These are phyloP conservation scores for Turritis glabra DNA, from an alignment of 345 rosid species.

Conservation along the genomic window DNA sequence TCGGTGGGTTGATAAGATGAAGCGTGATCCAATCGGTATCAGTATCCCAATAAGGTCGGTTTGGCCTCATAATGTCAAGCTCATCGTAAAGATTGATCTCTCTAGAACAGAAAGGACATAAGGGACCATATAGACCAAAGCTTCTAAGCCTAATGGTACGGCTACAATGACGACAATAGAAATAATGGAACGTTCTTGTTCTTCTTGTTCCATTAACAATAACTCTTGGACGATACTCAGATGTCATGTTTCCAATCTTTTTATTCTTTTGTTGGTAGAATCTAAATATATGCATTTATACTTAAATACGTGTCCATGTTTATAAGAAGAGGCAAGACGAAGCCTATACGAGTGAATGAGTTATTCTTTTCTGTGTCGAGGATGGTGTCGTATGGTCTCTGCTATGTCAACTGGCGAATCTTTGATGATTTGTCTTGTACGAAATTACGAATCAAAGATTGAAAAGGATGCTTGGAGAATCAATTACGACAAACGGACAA, in stretches of 20 bases:
- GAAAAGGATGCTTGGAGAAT: conserved; percentile 25
- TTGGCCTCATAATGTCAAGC: conserved; percentile 51
- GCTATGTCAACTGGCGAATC: conserved; percentile 30
- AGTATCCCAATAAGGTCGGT: conserved; percentile 45
- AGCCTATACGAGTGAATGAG: conserved; percentile 24
- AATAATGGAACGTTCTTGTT: conserved; percentile 65
- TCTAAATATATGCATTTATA: conserved; percentile 10
- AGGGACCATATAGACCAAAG: conserved; percentile 39
- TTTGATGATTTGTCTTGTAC: conserved; percentile 28
- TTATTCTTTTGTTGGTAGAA: neutral
- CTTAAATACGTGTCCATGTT: conserved; percentile 23
- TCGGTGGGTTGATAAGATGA: conserved; percentile 36
- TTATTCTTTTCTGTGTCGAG: conserved; percentile 30
- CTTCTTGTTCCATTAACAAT: conserved; percentile 57
- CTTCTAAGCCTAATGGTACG: conserved; percentile 50
- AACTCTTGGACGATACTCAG: conserved; percentile 46
- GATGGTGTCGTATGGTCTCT: conserved; percentile 22
- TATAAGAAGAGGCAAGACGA: conserved; percentile 21
- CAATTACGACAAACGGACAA: conserved; percentile 11
- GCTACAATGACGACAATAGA: conserved; percentile 67
- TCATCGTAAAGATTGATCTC: conserved; percentile 47
- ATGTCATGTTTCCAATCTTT: conserved; percentile 22
- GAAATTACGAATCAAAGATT: conserved; percentile 28
- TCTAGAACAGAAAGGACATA: conserved; percentile 58
- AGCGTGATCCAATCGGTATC: conserved; percentile 63